Evolutionary conservation across 2,329 filamentous ascomycete genomes (phyloP).

Genomic region (Calonectria leucothoes): DNA sequence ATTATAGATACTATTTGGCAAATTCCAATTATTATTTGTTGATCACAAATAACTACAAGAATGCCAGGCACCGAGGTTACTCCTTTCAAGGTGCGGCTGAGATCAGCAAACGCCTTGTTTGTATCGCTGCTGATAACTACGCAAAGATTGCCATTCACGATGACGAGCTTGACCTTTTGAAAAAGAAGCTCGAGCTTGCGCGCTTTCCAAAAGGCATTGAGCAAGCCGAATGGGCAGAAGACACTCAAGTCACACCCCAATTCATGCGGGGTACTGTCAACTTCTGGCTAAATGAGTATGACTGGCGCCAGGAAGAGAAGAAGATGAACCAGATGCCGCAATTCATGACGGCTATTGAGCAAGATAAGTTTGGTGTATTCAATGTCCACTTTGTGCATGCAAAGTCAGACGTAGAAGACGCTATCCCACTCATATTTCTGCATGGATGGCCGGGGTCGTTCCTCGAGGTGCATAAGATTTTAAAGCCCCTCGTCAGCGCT

Average conservation of each 20-base stretch:
- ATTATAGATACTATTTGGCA: background rate
- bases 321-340: constrained; percentile 68
- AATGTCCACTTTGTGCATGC: constrained; percentile 73
- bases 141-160: background rate
- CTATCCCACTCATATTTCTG: constrained; percentile 70
- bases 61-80: background rate
- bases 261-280: background rate
- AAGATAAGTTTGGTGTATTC: constrained; percentile 66
- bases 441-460: constrained; percentile 28
- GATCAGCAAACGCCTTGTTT: background rate
- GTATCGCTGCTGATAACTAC: background rate
- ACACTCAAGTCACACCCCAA: background rate
- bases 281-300: constrained; percentile 56
- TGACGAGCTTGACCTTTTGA: background rate
- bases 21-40: background rate
- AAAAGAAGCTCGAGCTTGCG: background rate
- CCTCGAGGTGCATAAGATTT: constrained; percentile 17
- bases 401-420: constrained; percentile 57
- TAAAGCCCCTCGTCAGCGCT: background rate
- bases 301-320: constrained; percentile 68
- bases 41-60: background rate
- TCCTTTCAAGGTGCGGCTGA: background rate
- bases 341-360: constrained; percentile 59
- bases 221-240: background rate
- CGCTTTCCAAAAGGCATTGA: background rate